Conservation (phyloP, 2,329 filamentous ascomycete species). For the Paecilomyces dactylethromorphus region DNA sequence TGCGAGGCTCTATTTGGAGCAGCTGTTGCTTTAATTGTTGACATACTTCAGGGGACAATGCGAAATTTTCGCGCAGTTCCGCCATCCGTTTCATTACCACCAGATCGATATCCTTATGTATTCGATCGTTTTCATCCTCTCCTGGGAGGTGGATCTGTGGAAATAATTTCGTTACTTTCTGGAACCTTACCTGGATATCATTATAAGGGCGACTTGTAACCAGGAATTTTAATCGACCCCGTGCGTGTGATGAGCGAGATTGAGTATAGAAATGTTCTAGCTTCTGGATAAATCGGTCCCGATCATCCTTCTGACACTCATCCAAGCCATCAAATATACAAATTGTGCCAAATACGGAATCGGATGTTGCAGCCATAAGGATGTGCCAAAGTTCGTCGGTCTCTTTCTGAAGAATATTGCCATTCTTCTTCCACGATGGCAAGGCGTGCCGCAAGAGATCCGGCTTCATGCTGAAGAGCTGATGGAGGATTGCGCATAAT, state of each 20-base stretch:
- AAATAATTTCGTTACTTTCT: background rate
- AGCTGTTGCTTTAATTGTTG: background rate
- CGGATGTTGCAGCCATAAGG: background rate
- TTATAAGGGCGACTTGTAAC: background rate
- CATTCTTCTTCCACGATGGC: slow-evolving; percentile 1
- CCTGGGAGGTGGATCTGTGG: background rate
- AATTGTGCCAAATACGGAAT: background rate
- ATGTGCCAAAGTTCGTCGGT: slow-evolving; percentile 1
- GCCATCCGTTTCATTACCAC: background rate
- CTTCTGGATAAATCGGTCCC: background rate
- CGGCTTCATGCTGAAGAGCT: background rate
- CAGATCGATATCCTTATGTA: background rate
- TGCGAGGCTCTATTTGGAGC: background rate
- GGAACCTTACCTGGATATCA: background rate
- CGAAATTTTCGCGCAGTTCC: background rate
- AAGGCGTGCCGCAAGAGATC: slow-evolving; percentile 1
- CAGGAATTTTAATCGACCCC: background rate
- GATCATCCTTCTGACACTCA: background rate
- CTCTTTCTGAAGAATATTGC: background rate
- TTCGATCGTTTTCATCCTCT: background rate
- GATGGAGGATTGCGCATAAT: background rate
- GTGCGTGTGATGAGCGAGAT: background rate
- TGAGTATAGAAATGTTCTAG: background rate
- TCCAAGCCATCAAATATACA: slow-evolving; percentile 2
- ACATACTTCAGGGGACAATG: background rate